Conservation (phyloP, 139 green algal species). For the Limnomonas spitsbergensis region DNA sequence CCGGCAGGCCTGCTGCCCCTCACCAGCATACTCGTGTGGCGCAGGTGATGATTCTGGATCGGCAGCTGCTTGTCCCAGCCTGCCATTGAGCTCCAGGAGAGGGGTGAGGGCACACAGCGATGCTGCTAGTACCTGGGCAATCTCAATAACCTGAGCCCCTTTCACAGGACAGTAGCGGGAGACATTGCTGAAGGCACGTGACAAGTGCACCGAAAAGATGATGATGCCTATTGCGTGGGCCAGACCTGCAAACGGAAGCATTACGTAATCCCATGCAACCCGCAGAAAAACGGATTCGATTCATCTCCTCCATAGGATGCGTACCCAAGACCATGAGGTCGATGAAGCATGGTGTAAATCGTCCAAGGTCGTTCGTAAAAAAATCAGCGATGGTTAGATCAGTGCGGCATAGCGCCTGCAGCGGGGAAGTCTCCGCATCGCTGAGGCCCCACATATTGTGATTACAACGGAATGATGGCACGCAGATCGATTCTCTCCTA, state of each 20-base stretch:
- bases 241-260: not conserved
- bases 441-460: no score
- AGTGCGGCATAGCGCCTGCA: not conserved
- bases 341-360: constrained; percentile 8
- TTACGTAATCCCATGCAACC: not conserved
- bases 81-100: constrained; percentile 9
- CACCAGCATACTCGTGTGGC: not conserved
- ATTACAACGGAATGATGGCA: no score
- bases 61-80: not conserved
- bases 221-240: not conserved
- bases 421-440: no score
- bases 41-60: not conserved
- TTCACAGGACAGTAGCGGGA: not conserved
- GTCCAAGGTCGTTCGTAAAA: not conserved
- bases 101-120: not conserved
- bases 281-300: not conserved
- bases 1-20: no score
- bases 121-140: not conserved
- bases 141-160: not conserved
- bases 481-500: no score
- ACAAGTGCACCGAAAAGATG: not conserved
- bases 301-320: not conserved
- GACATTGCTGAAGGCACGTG: not conserved
- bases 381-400: constrained; percentile 1
- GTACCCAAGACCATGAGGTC: not conserved